A percentile compares a stretch with the other conserved stretches of the same genome.
Evolutionary conservation across 495 filamentous ascomycete species (phyloP).

Genomic region (Platismatia glauca): DNA sequence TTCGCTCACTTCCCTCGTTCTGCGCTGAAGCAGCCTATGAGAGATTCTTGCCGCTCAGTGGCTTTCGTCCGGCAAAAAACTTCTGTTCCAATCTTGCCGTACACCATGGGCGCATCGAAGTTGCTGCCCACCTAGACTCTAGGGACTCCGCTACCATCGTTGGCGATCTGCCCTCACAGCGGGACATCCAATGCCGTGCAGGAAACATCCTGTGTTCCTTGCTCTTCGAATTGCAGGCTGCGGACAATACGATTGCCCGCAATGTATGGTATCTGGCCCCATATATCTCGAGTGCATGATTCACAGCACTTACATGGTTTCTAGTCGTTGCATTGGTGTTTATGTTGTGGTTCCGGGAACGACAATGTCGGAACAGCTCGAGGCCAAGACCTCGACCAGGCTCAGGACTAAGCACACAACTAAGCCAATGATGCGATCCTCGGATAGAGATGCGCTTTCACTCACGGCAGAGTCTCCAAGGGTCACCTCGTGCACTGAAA

Average conservation of each 20-base stretch:
- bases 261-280: neutral
- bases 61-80: neutral
- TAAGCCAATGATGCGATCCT: neutral
- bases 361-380: neutral
- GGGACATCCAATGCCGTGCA: neutral
- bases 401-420: neutral
- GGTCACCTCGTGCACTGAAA: neutral
- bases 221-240: neutral
- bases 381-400: neutral
- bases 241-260: neutral
- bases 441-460: neutral
- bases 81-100: neutral
- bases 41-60: neutral
- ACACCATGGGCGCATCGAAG: neutral
- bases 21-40: neutral
- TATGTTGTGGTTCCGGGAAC: neutral
- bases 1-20: neutral
- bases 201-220: neutral
- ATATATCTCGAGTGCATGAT: neutral
- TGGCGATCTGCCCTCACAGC: neutral
- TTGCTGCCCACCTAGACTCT: neutral
- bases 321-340: neutral
- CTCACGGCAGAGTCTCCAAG: neutral
- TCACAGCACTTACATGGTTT: neutral
- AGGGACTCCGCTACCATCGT: neutral